A percentile compares a stretch with the other conserved stretches of the same genome.
Conservation (phyloP, 805 yeast species). For the Metschnikowia aberdeeniae region DNA sequence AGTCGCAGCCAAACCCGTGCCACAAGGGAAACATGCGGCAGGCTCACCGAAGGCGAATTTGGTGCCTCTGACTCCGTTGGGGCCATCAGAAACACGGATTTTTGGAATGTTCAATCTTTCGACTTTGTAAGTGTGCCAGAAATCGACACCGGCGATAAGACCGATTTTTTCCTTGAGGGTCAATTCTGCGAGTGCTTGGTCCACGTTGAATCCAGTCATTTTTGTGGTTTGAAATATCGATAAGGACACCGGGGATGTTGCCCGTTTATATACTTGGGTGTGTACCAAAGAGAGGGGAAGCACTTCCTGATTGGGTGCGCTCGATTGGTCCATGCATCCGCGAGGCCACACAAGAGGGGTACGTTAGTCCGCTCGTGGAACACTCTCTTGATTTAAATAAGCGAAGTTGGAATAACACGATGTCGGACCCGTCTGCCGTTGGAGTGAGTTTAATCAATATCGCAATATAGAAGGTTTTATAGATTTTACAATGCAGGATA, state of each 20-base stretch:
- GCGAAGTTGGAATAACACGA: no score
- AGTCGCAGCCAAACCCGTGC: conserved; percentile 31
- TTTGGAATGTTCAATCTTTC: conserved; percentile 41
- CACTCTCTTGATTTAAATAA: no score
- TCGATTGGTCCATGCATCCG: background rate
- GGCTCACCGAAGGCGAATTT: conserved; percentile 26
- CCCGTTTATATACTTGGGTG: background rate
- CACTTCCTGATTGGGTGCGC: background rate
- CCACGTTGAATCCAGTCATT: conserved; percentile 23
- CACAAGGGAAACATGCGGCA: conserved; percentile 33
- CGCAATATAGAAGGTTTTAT: no score
- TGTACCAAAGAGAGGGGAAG: background rate
- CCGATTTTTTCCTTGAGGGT: conserved; percentile 25
- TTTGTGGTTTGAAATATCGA: background rate
- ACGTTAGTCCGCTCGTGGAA: no score
- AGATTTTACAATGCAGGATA: no score
- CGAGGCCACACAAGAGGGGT: background rate
- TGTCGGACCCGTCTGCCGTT: no score
- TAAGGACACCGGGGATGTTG: background rate
- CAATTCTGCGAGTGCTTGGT: conserved; percentile 21
- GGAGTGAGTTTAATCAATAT: no score
- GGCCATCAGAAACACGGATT: conserved; percentile 39
- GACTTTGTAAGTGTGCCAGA: conserved; percentile 48
- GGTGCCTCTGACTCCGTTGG: conserved; percentile 33
- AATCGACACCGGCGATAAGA: conserved; percentile 42